phyloP scores from a whole-genome alignment of 768 basidiomycete genomes.

The Lactarius sanguifluus region DNA sequence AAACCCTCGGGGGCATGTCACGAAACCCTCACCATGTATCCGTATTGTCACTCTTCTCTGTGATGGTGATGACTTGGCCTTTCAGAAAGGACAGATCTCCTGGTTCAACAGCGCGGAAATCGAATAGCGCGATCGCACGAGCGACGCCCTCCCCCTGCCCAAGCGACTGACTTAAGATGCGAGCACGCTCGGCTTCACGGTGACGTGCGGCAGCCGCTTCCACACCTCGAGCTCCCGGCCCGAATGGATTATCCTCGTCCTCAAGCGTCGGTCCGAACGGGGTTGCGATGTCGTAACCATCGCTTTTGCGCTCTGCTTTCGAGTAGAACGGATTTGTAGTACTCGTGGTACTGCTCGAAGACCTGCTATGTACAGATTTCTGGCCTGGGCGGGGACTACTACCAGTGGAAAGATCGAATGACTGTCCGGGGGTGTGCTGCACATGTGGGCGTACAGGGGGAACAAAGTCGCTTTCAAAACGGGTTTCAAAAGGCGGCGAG shows the following conservation, averaged over 20 bases:
- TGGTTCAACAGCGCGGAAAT: constrained; percentile 70
- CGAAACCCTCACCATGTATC: constrained; percentile 63
- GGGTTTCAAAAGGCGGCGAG: constrained; percentile 19
- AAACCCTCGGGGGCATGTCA: neutral
- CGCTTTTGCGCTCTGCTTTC: constrained; percentile 14
- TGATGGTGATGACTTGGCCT: constrained; percentile 71
- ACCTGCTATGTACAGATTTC: constrained; percentile 16
- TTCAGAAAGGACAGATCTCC: constrained; percentile 77
- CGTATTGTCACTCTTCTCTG: constrained; percentile 64
- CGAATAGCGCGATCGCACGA: constrained; percentile 71
- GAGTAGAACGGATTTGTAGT: constrained; percentile 17
- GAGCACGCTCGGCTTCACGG: constrained; percentile 33
- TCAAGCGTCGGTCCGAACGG: constrained; percentile 24
- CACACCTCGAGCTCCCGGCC: constrained; percentile 7
- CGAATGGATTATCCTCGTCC: constrained; percentile 23
- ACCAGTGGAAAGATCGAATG: constrained; percentile 5
- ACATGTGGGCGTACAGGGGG: constrained; percentile 12
- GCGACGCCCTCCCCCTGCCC: constrained; percentile 59
- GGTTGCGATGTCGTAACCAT: constrained; percentile 10
- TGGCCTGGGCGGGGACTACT: neutral
- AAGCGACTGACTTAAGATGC: constrained; percentile 48
- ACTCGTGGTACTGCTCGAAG: constrained; percentile 12
- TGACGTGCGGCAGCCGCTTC: constrained; percentile 8
- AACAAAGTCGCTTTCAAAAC: constrained; percentile 25
- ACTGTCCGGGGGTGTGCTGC: constrained; percentile 17